Base-by-base conservation (phyloP, 169 alveolate genomes). In the Blepharisma undulans region DNA sequence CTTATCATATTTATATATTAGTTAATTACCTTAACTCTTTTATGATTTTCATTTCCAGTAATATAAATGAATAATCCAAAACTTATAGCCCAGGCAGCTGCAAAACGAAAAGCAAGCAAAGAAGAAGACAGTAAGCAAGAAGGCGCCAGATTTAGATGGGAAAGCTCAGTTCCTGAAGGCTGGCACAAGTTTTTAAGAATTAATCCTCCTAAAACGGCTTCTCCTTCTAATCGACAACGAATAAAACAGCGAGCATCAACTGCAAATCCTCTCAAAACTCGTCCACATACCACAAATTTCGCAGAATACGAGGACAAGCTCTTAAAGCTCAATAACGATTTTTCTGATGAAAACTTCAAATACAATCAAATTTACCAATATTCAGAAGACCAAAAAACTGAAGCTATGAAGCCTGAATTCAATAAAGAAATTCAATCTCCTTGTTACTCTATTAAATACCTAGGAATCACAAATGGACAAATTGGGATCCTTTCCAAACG, bases 401-500 rank as follows among this genome's bases (percentile, higher is more conserved):
- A 72, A 72, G 33, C 19, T 22, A 2, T 72, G 29, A 72, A 72
- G 33, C 80, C 80, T 25, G 66, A 48, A 48, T 48, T 48, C 14
- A 48, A 48, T 5, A 32, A 66, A 76, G 84, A 79, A 59, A 60
- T 7, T 72, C 85, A 8, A 1, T 14, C 59, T 60, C 86, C 33
- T 29, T 78, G 87, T 30, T 90, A 90, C 27, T 33, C 93, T 30
- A 91, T 92, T 3, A 90, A 94, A 66, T 94, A 94, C 77, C 86
- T 94, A 0, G 96, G 96, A 32, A 88, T 94, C 21, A 92, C 94
- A 6, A 94, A 94, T 30, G 95, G 95, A 1, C 90, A 91, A 76
- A 92, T 94, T 18, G 96, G 96, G 10, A 91, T 94, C 14, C 72
- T 92, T 8, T 78, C 93, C 3, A 90, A 93, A 36, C 89, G 93